phyloP scores from a whole-genome alignment of 768 basidiomycete genomes.

The Russula ochroleuca region DNA sequence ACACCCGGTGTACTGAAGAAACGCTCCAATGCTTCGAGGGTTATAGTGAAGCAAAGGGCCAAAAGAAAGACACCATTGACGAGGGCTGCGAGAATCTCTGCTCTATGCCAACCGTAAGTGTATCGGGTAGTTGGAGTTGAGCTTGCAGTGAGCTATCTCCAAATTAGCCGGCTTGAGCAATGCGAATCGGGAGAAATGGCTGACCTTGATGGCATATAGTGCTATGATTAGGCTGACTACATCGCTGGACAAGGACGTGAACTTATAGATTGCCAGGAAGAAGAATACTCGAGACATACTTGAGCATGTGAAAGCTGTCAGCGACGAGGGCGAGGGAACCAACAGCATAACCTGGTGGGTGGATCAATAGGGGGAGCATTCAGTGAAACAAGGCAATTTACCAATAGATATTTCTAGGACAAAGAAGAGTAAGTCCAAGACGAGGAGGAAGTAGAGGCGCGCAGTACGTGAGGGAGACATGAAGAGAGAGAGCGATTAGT shows the following conservation, averaged over 20 bases:
- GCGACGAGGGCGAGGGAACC: constrained; percentile 94
- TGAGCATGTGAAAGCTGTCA: constrained; percentile 98
- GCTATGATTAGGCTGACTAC: constrained; percentile 94
- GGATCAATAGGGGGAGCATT: not conserved
- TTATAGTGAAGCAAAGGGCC: constrained; percentile 95
- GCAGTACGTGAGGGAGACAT: constrained; percentile 59
- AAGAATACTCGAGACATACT: constrained; percentile 49
- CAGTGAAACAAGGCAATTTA: constrained; percentile 32
- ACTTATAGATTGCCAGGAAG: not conserved
- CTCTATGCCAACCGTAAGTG: constrained; percentile 99
- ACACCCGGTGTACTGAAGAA: constrained; percentile 82
- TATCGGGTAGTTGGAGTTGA: constrained; percentile 66
- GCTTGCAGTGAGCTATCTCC: constrained; percentile 56
- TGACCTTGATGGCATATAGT: constrained; percentile 86
- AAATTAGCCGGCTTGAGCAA: constrained; percentile 15
- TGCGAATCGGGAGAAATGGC: constrained; percentile 13
- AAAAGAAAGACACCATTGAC: constrained; percentile 96
- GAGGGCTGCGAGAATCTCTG: constrained; percentile 92
- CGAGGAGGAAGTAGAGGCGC: constrained; percentile 69
- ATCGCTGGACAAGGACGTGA: constrained; percentile 57
- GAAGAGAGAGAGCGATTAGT: not conserved
- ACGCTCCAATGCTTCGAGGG: constrained; percentile 84
- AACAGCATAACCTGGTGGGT: constrained; percentile 77
- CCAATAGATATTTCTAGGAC: constrained; percentile 81
- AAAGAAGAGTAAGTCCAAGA: constrained; percentile 85